These are phyloP conservation scores for Candida endomychidarum DNA, from an alignment of 805 yeast genomes.

Conservation along the genomic window DNA sequence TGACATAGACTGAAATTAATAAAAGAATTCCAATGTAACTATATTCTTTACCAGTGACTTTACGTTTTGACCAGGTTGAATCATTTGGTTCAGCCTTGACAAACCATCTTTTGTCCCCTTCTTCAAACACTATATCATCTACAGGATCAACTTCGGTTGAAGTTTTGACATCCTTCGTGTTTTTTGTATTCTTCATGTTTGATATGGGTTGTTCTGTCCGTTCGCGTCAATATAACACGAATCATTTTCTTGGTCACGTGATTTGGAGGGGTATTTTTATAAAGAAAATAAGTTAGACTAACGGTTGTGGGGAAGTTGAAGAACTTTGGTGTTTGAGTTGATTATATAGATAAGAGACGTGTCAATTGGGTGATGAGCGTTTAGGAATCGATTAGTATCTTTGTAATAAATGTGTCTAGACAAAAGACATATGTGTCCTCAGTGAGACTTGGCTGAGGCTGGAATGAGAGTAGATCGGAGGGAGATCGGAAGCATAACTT, in stretches of 20 bases:
- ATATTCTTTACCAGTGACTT: conserved; percentile 37
- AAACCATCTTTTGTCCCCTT: conserved; percentile 41
- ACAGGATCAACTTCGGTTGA: conserved; percentile 6
- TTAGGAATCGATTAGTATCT: too few species aligned
- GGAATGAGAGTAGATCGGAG: too few species aligned
- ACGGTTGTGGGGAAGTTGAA: too few species aligned
- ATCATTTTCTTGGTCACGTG: background rate
- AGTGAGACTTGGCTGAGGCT: too few species aligned
- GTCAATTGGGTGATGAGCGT: too few species aligned
- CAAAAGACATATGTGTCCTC: too few species aligned
- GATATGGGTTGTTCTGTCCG: conserved; percentile 4
- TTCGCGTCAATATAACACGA: conserved; percentile 4
- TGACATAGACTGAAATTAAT: conserved; percentile 52
- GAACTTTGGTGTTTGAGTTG: too few species aligned
- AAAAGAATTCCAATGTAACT: conserved; percentile 39
- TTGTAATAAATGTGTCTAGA: too few species aligned
- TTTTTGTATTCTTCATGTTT: background rate
- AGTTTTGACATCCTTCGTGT: background rate
- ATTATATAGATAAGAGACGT: too few species aligned
- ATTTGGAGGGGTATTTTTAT: too few species aligned
- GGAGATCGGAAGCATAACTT: too few species aligned
- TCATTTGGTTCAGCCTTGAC: conserved; percentile 44
- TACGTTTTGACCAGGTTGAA: conserved; percentile 25
- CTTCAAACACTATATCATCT: conserved; percentile 8
- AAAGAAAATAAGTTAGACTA: too few species aligned